Base-by-base conservation (phyloP, 257 asterid genomes). In the Datura wrightii region DNA sequence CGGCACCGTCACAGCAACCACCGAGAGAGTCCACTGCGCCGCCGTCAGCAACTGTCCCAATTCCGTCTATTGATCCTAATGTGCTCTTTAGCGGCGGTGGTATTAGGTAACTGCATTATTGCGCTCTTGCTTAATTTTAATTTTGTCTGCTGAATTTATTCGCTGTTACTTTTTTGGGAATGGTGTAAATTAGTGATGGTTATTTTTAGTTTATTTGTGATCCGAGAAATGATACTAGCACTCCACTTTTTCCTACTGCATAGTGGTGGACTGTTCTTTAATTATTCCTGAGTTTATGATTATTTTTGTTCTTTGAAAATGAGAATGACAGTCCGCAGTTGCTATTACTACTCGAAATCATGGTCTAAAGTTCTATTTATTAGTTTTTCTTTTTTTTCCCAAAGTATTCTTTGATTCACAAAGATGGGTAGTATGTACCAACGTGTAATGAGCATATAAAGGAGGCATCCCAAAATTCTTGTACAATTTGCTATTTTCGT, bases 21-120 rank as follows among this genome's bases (percentile, higher is more conserved):
- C 62, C 86, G 3, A 54, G 74, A 72, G 58, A 74, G 24, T 31
- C 81, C 24, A 74, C 81, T 74, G 19, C 19, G 66, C 16, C 66
- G 36, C 79, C 74, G n/a, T 53, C 53, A 9, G 84, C 89, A 5
- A 48, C 15, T 42, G 66, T 85, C 16, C 8, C 34, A 86, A 86
- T 88, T 83, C 91, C 88, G 31, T 84, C 92, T 42, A 85, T 88
- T 85, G 85, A 88, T 78, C 91, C 90, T 1, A 90, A 89, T 72
- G 92, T 89, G 55, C 83, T 92, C 42, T 76, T 74, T 62, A 92
- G 94, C 82, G 97, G 97, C 13, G 94, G 97, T 62, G 95, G 95
- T 67, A 81, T 87, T 86, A 92, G 97, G 97, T 89, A 83, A 46
- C 42, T 76, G 62, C 82, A 52, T 31, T 76, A 31, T 52, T 19